These are phyloP conservation scores for Heritiera littoralis DNA, from an alignment of 345 rosid genomes.

Conservation along the genomic window DNA sequence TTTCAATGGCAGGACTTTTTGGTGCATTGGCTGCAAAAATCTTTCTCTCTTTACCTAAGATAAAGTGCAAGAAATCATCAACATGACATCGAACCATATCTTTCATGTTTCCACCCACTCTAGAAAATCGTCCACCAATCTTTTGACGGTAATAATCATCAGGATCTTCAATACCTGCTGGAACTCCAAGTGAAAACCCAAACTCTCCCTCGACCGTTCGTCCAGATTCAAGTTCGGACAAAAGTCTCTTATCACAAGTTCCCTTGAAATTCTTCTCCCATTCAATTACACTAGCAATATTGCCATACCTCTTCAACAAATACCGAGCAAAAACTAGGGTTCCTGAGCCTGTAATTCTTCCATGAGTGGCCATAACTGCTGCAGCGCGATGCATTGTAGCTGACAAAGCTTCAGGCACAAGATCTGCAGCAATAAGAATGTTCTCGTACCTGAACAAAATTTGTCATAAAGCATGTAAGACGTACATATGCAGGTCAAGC, in stretches of 20 bases:
- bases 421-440: slow-evolving; percentile 73
- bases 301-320: slow-evolving; percentile 75
- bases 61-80: slow-evolving; percentile 63
- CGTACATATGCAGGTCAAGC: background rate
- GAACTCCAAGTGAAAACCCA: slow-evolving; percentile 82
- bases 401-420: slow-evolving; percentile 82
- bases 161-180: slow-evolving; percentile 78
- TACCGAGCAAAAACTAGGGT: slow-evolving; percentile 73
- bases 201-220: slow-evolving; percentile 68
- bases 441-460: slow-evolving; percentile 74
- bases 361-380: slow-evolving; percentile 60
- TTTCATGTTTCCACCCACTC: slow-evolving; percentile 83
- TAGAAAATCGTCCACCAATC: slow-evolving; percentile 61
- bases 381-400: slow-evolving; percentile 64
- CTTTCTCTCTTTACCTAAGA: slow-evolving; percentile 65
- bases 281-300: slow-evolving; percentile 73
- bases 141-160: slow-evolving; percentile 87
- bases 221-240: slow-evolving; percentile 88
- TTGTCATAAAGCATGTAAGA: slow-evolving; percentile 24
- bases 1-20: slow-evolving; percentile 55
- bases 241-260: slow-evolving; percentile 72
- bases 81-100: slow-evolving; percentile 73
- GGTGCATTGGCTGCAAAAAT: slow-evolving; percentile 50
- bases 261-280: slow-evolving; percentile 82
- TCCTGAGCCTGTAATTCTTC: slow-evolving; percentile 67